Evolutionary conservation across 306 rosid genomes (phyloP), one percentile per base, ranked within the genome.

Genomic region (Arachis stenosperma): DNA sequence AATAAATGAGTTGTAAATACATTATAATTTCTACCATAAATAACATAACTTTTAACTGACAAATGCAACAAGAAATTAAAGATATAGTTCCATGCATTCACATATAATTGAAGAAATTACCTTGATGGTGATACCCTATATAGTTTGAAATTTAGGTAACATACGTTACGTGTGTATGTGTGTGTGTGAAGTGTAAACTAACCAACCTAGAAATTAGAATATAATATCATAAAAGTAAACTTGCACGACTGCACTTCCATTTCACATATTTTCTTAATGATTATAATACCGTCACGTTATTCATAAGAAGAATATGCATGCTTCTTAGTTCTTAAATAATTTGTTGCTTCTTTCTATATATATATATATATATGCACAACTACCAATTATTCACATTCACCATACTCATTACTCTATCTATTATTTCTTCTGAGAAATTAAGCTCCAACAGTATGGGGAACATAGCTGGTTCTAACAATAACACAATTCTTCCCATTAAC

Each of bases 381-480:
- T 48, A 73, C 71, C 75, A 79, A 33, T 17, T 5, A 42, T 39
- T 2, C 39, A 15, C 39, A 50, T 22, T 43, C 64, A 36, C 54
- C 36, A 9, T 70, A 67, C 57, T 52, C 60, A 61, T 0, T 48
- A 66, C 54, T 73, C 79, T 67, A 60, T 67, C 53, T 41, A 41
- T 29, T 50, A 47, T 50, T n/a, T 30, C 33, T 3, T 2, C 3
- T 3, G 1, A 22, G 7, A 7, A 71, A 42, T 42, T 33, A 33
- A 52, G 61, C 67, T 12, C 75, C 52, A 33, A 22, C 66, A 60
- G n/a, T 6, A 79, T 79, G 83, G 83, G 83, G 15, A 79, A 67
- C 36, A 30, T 7, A 48, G 7, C 65, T 5, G 42, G 71, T 79
- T 66, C 83, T 5, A 42, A 52, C 59, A 10, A 73, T 5, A 51